Conservation (phyloP, 495 filamentous ascomycete species). For the Barbatosphaeria neglecta region DNA sequence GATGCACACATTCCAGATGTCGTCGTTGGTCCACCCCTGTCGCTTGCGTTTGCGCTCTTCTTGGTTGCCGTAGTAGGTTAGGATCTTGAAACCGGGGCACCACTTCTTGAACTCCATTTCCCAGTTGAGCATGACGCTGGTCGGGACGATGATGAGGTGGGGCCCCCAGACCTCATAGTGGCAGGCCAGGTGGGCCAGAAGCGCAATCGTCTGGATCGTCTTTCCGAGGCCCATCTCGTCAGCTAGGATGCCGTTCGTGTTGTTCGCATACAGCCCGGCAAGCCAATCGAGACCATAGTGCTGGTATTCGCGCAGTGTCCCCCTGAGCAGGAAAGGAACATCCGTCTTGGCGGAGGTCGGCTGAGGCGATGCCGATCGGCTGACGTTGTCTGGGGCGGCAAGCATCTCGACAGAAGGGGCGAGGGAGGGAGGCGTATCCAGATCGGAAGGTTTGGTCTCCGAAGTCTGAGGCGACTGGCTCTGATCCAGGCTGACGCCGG, state of each 20-base stretch:
- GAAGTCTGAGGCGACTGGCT: slow-evolving; percentile 48
- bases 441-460: slow-evolving; percentile 58
- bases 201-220: slow-evolving; percentile 94
- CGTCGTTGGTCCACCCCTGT: slow-evolving; percentile 79
- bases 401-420: slow-evolving; percentile 47
- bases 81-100: slow-evolving; percentile 95
- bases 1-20: slow-evolving; percentile 91
- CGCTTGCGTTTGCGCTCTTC: slow-evolving; percentile 88
- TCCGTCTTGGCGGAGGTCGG: slow-evolving; percentile 50
- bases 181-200: slow-evolving; percentile 87
- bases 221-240: slow-evolving; percentile 99
- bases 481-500: slow-evolving; percentile 26
- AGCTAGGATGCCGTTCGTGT: slow-evolving; percentile 94
- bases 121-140: slow-evolving; percentile 99
- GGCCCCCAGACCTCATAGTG: slow-evolving; percentile 90
- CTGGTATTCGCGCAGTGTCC: slow-evolving; percentile 90
- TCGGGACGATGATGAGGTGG: slow-evolving; percentile 92
- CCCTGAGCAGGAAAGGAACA: slow-evolving; percentile 79
- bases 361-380: slow-evolving; percentile 31
- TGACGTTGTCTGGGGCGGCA: slow-evolving; percentile 19
- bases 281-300: slow-evolving; percentile 97
- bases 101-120: slow-evolving; percentile 99
- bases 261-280: slow-evolving; percentile 77
- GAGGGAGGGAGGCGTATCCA: slow-evolving; percentile 52
- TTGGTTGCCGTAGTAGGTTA: slow-evolving; percentile 89